Evolutionary conservation across 2,329 filamentous ascomycete genomes (phyloP).

Genomic region (Knufia fluminis): DNA sequence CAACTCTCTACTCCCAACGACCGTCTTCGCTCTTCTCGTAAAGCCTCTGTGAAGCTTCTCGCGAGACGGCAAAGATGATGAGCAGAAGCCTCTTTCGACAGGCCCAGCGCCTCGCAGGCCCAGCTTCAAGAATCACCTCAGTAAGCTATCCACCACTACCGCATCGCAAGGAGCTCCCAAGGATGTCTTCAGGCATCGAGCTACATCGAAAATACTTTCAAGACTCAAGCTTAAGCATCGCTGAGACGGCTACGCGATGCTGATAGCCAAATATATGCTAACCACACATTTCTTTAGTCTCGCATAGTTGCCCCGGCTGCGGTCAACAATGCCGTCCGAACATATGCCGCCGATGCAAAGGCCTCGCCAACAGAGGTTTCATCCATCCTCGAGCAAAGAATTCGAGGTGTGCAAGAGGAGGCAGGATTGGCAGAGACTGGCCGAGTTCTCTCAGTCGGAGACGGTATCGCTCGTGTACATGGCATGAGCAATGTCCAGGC

Average conservation of each 20-base stretch:
- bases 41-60: conserved; percentile 19
- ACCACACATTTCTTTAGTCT: conserved; percentile 49
- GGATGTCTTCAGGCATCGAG: conserved; percentile 33
- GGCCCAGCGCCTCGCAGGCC: conserved; percentile 89
- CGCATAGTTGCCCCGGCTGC: conserved; percentile 76
- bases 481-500: conserved; percentile 99
- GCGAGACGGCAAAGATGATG: conserved; percentile 61
- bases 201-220: conserved; percentile 5
- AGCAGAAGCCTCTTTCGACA: conserved; percentile 98
- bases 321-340: conserved; percentile 67
- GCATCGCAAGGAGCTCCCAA: conserved; percentile 34
- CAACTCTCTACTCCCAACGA: conserved; percentile 28
- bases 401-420: conserved; percentile 97
- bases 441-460: conserved; percentile 98
- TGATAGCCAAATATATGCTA: conserved; percentile 35
- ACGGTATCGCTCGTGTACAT: conserved; percentile 99
- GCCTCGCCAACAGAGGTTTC: conserved; percentile 95
- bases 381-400: conserved; percentile 98
- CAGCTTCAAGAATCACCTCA: conserved; percentile 84
- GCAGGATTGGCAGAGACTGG: conserved; percentile 94
- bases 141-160: conserved; percentile 59
- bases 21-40: conserved; percentile 16
- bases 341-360: conserved; percentile 89
- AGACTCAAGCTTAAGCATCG: conserved; percentile 5
- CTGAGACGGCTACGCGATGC: background rate